Evolutionary conservation across 345 rosid genomes (phyloP), one percentile per base, ranked within the genome.

Genomic region (Hibiscus trionum): DNA sequence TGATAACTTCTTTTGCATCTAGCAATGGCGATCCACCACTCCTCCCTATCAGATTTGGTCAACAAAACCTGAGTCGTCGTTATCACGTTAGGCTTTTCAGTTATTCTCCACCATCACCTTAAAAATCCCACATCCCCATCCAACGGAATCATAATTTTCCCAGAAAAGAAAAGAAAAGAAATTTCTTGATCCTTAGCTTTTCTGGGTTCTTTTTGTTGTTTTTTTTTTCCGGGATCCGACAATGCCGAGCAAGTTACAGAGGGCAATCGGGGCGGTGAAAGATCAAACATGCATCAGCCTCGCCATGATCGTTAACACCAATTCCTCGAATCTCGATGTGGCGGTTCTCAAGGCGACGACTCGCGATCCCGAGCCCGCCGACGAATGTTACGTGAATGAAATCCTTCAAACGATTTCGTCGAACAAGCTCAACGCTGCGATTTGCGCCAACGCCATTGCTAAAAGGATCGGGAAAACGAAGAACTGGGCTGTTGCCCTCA

Each of bases 281-380:
- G 98, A 92, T 60, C 88, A 90, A 5, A 94, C 98, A 2, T 90
- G 97, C 89, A 92, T 92, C 4, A 84, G 97, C 82, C 79, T 94
- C n/a, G 97, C 89, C 58, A 94, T 91, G 80, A 95, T 88, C 71
- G 80, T 88, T 0, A 86, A 62, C 73, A 81, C 77, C 78, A 83
- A 82, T 59, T 74, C 85, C 1, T 76, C 90, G 50, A 75, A 78
- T 61, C 83, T 91, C 63, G 96, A 91, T 68, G 97, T 90, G 2
- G 62, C 87, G 1, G 82, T 91, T 17, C 88, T 94, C 1, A 91
- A 88, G 67, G 92, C 97, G 8, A 91, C 98, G 0, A 84, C 91
- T 15, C 99, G 87, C 55, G 97, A 90, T 44, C 93, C 86, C 15
- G 72, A 70, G 16, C 97, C 97, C 0, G 72, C 85, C 19, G 93